phyloP scores from a whole-genome alignment of 345 rosid genomes.

The Leavenworthia alabamica region DNA sequence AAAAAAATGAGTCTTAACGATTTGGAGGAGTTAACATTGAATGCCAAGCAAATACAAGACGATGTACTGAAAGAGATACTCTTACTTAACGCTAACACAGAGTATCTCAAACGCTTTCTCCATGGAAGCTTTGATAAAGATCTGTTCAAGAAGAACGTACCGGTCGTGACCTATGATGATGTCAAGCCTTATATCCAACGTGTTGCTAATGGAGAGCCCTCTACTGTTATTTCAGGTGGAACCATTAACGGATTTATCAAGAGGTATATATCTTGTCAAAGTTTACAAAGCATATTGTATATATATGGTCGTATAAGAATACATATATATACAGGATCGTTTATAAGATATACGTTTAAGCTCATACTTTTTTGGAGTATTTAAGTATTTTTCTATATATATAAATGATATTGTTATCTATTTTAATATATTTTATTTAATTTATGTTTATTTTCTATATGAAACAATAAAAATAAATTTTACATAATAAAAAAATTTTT shows the following conservation, averaged over 20 bases:
- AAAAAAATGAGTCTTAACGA: not conserved
- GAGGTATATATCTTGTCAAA: not conserved
- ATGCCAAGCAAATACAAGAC: conserved; percentile 24
- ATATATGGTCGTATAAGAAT: too few relatives aligned
- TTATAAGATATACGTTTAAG: too few relatives aligned
- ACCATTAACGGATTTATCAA: conserved; percentile 48
- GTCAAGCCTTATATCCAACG: too few relatives aligned
- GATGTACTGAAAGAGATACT: conserved; percentile 40
- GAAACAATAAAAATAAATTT: too few relatives aligned
- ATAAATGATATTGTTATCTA: too few relatives aligned
- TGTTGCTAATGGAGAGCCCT: conserved; percentile 34
- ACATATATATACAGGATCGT: too few relatives aligned
- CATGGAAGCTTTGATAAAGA: conserved; percentile 34
- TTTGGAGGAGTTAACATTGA: not conserved
- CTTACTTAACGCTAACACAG: conserved; percentile 16
- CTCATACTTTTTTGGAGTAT: too few relatives aligned
- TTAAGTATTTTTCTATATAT: too few relatives aligned
- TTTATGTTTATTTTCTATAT: too few relatives aligned
- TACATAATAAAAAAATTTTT: too few relatives aligned
- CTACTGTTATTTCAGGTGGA: conserved; percentile 45
- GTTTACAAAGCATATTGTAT: not conserved
- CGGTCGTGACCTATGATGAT: conserved; percentile 24
- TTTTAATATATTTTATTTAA: too few relatives aligned
- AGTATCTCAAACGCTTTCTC: not conserved
- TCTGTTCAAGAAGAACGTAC: conserved; percentile 45